Evolutionary conservation across 2,329 filamentous ascomycete genomes (phyloP).

Genomic region (Penicillium italicum): DNA sequence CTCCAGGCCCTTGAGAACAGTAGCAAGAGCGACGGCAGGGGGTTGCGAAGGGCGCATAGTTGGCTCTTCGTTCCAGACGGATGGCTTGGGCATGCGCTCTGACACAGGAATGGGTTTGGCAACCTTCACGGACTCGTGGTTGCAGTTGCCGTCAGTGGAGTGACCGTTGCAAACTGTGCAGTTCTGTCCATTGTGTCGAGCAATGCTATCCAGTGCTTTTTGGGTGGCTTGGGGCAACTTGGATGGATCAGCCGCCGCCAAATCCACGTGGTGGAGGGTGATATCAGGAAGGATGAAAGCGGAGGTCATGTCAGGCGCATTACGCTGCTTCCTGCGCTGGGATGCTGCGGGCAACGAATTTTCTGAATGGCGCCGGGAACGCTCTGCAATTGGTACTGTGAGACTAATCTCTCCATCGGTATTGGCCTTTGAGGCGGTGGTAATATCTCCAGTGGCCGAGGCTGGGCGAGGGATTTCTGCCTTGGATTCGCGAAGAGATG

Average conservation of each 20-base stretch:
- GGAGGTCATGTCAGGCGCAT: slow-evolving; percentile 57
- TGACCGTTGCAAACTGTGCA: slow-evolving; percentile 55
- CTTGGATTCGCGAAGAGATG: slow-evolving; percentile 53
- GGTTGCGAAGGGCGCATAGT: slow-evolving; percentile 62
- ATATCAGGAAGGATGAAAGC: slow-evolving; percentile 64
- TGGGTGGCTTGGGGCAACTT: slow-evolving; percentile 41
- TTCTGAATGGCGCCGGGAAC: slow-evolving; percentile 41
- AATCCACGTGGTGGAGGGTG: slow-evolving; percentile 45
- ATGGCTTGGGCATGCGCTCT: slow-evolving; percentile 44
- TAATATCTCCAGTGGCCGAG: slow-evolving; percentile 36
- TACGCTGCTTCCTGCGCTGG: slow-evolving; percentile 49
- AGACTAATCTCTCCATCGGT: slow-evolving; percentile 31
- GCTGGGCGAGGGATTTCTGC: slow-evolving; percentile 31
- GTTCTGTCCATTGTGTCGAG: slow-evolving; percentile 51
- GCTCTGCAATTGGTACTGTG: slow-evolving; percentile 26
- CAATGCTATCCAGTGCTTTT: slow-evolving; percentile 40
- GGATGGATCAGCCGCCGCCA: slow-evolving; percentile 28
- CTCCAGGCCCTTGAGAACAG: slow-evolving; percentile 76
- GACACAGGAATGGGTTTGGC: slow-evolving; percentile 52
- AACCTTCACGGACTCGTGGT: slow-evolving; percentile 41
- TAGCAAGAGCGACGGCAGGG: slow-evolving; percentile 69
- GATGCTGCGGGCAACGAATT: slow-evolving; percentile 49
- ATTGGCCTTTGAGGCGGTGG: slow-evolving; percentile 29
- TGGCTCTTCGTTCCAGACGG: slow-evolving; percentile 52
- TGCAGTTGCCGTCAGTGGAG: slow-evolving; percentile 34